These are phyloP conservation scores for Verticillium isaacii DNA, from an alignment of 2,329 filamentous ascomycete species.

Conservation along the genomic window DNA sequence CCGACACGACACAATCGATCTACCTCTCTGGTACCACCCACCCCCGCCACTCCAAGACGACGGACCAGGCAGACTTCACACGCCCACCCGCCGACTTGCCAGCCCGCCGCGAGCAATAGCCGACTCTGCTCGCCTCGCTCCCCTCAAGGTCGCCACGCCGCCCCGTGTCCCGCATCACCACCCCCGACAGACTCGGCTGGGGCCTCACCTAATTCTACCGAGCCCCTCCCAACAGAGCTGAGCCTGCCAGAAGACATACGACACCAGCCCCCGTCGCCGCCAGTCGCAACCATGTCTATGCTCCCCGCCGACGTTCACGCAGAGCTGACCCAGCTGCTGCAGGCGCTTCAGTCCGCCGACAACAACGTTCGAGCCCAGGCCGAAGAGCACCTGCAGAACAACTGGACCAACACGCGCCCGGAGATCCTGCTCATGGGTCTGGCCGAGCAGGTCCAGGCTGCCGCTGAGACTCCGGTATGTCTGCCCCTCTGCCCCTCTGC, in stretches of 20 bases:
- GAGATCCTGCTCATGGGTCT: slow-evolving; percentile 91
- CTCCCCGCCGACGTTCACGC: slow-evolving; percentile 79
- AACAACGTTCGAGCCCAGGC: slow-evolving; percentile 81
- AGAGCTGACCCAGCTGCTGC: slow-evolving; percentile 80
- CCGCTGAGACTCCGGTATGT: slow-evolving; percentile 66
- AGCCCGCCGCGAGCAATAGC: not conserved
- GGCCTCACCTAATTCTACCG: not conserved
- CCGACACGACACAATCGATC: not conserved
- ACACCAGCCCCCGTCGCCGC: not conserved
- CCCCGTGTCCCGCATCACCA: not conserved
- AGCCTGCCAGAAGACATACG: not conserved
- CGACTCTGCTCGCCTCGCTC: not conserved
- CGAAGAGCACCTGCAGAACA: slow-evolving; percentile 84
- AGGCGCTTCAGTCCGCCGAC: slow-evolving; percentile 84
- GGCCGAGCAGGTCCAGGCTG: slow-evolving; percentile 81
- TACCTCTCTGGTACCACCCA: not conserved
- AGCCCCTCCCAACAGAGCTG: too few relatives aligned
- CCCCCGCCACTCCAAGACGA: not conserved
- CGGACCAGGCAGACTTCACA: not conserved
- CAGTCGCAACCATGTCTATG: slow-evolving; percentile 65
- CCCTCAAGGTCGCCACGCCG: not conserved
- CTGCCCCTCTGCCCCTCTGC: slow-evolving; percentile 8
- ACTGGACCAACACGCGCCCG: slow-evolving; percentile 78
- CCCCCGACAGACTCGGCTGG: not conserved
- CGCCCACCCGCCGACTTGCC: not conserved